Percentiles rank a stretch among this genome's conserved stretches.
These are phyloP conservation scores for Inonotus hispidus DNA, from an alignment of 1,284 basidiomycete species.

Conservation along the genomic window DNA sequence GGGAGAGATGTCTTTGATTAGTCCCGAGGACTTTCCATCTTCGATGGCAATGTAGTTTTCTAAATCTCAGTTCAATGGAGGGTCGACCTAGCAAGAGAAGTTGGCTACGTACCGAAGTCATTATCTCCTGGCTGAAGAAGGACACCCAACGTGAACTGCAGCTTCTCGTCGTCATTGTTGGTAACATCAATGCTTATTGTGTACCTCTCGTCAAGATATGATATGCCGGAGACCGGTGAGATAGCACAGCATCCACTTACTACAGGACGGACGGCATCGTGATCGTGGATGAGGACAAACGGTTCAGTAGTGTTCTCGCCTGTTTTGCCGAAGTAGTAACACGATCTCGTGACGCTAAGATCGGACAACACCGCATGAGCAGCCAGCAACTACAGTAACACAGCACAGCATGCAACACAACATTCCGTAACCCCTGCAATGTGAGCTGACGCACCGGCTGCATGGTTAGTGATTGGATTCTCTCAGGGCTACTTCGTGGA, in stretches of 20 bases:
- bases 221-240: conserved; percentile 62
- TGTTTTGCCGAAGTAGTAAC: no score
- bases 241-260: conserved; percentile 47
- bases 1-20: conserved; percentile 67
- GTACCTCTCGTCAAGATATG: conserved; percentile 73
- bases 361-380: no score
- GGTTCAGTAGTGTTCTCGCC: no score
- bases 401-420: no score
- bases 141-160: conserved; percentile 67
- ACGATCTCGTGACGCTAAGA: no score
- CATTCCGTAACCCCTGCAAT: no score
- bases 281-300: no score
- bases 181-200: conserved; percentile 62
- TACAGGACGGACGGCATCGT: no score
- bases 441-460: no score
- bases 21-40: conserved; percentile 54
- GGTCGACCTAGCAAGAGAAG: not conserved
- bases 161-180: conserved; percentile 61
- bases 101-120: conserved; percentile 53
- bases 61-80: conserved; percentile 27
- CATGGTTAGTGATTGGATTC: no score
- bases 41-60: conserved; percentile 61
- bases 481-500: no score
- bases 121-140: conserved; percentile 79
- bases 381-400: no score